Percentiles rank a stretch among this genome's conserved stretches.
Conservation (phyloP, 1,139 yeast species). For the Kodamaea alishanica region DNA sequence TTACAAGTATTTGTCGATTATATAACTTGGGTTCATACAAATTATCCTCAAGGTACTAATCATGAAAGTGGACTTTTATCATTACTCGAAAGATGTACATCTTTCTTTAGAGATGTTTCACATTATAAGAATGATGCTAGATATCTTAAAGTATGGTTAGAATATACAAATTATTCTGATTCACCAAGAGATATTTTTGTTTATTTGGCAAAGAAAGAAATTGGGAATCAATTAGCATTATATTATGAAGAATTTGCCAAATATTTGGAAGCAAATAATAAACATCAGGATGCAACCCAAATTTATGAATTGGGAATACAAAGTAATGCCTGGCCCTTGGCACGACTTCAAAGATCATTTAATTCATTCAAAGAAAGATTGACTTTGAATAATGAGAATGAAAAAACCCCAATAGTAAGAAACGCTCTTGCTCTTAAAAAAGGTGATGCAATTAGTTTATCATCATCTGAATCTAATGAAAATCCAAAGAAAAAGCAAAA, state of each 20-base stretch:
- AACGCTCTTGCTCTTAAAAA: constrained; percentile 26
- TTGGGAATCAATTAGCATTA: constrained; percentile 64
- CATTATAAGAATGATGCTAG: constrained; percentile 80
- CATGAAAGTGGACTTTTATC: constrained; percentile 64
- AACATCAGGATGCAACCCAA: constrained; percentile 57
- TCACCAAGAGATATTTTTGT: constrained; percentile 70
- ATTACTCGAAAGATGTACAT: constrained; percentile 69
- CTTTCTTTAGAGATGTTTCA: constrained; percentile 58
- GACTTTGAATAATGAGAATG: neutral
- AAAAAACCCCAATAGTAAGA: constrained; percentile 8
- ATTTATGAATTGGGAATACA: constrained; percentile 62
- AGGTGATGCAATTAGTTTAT: constrained; percentile 16
- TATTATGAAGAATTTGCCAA: constrained; percentile 82
- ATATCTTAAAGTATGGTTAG: constrained; percentile 77
- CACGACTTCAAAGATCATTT: constrained; percentile 49
- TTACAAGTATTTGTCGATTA: constrained; percentile 69
- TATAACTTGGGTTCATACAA: constrained; percentile 65
- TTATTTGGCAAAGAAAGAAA: constrained; percentile 68
- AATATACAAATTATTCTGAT: constrained; percentile 65
- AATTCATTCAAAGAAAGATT: constrained; percentile 43
- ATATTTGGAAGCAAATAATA: constrained; percentile 52
- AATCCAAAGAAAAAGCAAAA: constrained; percentile 20
- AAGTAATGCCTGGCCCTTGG: constrained; percentile 59
- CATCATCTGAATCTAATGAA: constrained; percentile 11
- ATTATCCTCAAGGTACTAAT: constrained; percentile 65